Evolutionary conservation across 371 early-diverging fungal genomes (phyloP).

Genomic region (Mucor circinelloides): DNA sequence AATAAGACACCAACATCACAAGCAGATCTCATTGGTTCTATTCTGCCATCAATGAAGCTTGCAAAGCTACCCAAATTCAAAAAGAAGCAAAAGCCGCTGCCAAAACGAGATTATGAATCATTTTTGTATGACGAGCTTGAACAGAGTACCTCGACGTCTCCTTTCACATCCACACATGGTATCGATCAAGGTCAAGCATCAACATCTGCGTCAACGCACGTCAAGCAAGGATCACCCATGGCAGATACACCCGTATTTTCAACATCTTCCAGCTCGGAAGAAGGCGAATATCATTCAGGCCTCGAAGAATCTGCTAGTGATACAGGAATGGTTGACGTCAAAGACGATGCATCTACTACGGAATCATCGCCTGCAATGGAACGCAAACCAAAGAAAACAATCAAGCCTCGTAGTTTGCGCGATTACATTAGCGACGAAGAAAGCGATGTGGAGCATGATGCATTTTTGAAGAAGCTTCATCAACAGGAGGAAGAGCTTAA

Average conservation of each 20-base stretch:
- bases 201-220: not conserved
- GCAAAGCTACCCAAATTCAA: conserved; percentile 44
- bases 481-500: conserved; percentile 37
- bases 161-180: not conserved
- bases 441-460: conserved; percentile 37
- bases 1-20: not conserved
- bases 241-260: conserved; percentile 9
- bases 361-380: not conserved
- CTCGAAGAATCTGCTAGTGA: conserved; percentile 7
- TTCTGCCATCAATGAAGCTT: conserved; percentile 13
- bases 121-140: conserved; percentile 1
- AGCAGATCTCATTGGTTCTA: conserved; percentile 19
- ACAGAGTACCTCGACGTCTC: not conserved
- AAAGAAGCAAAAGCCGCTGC: conserved; percentile 22
- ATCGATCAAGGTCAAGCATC: not conserved
- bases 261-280: conserved; percentile 22
- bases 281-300: conserved; percentile 36
- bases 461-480: conserved; percentile 54
- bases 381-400: not conserved
- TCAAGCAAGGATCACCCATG: not conserved
- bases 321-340: conserved; percentile 10
- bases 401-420: conserved; percentile 38
- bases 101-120: conserved; percentile 13
- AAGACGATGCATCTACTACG: not conserved
- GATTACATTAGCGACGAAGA: conserved; percentile 56